phyloP scores from a whole-genome alignment of 2,329 filamentous ascomycete genomes.

The Ophiostoma sp. region DNA sequence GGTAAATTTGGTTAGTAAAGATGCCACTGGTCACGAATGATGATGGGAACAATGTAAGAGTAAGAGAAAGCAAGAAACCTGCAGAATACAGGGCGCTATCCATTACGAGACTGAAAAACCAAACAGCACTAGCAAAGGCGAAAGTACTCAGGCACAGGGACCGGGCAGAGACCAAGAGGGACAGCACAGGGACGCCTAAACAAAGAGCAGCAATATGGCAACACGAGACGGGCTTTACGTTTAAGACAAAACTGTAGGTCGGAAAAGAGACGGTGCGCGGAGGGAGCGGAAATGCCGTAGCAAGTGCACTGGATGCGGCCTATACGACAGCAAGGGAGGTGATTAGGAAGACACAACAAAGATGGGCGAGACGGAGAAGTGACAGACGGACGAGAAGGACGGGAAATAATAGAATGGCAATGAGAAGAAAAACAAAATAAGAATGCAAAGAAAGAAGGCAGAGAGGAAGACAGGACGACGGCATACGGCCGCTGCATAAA shows the following conservation, averaged over 20 bases:
- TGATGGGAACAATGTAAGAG: too few relatives aligned
- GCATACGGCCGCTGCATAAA: background rate
- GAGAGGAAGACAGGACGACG: background rate
- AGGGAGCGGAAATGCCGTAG: background rate
- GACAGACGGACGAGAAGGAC: too few relatives aligned
- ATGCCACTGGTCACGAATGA: too few relatives aligned
- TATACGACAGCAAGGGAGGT: too few relatives aligned
- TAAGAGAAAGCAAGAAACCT: background rate
- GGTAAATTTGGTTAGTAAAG: background rate
- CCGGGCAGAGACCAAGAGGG: background rate
- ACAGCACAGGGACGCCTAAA: background rate
- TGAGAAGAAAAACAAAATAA: background rate
- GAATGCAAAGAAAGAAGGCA: background rate
- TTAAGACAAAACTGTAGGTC: background rate
- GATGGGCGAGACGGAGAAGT: too few relatives aligned
- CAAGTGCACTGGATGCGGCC: background rate
- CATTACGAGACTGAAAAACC: background rate
- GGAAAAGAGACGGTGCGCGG: background rate
- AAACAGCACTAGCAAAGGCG: background rate
- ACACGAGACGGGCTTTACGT: background rate
- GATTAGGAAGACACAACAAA: too few relatives aligned
- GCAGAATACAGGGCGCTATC: background rate
- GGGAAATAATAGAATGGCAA: background rate
- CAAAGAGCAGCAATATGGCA: background rate
- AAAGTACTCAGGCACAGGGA: slow-evolving; percentile 1